A percentile compares a stretch with the other conserved stretches of the same genome.
phyloP scores from a whole-genome alignment of 768 basidiomycete genomes.

The Leccinum subtestaceum region DNA sequence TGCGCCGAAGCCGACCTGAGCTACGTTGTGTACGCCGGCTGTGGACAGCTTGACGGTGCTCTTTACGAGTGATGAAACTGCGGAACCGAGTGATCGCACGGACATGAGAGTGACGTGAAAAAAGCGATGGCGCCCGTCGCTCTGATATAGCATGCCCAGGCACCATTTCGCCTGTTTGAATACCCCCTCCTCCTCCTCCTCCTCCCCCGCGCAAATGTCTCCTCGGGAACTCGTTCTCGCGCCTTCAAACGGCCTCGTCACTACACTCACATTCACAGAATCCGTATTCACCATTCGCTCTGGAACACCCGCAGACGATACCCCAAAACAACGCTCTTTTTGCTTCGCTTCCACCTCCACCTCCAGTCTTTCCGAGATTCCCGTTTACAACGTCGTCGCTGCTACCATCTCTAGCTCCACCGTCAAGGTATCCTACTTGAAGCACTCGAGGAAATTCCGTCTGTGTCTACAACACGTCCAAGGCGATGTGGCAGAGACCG shows the following conservation, averaged over 20 bases:
- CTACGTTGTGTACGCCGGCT: constrained; percentile 55
- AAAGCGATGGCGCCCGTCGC: neutral
- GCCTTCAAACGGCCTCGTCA: constrained; percentile 6
- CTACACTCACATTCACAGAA: constrained; percentile 29
- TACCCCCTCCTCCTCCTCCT: neutral
- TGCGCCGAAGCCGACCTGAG: constrained; percentile 68
- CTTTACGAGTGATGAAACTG: neutral
- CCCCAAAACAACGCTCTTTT: constrained; percentile 8
- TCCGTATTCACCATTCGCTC: constrained; percentile 27
- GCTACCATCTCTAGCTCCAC: constrained; percentile 38
- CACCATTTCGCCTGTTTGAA: neutral
- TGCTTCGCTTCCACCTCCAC: constrained; percentile 6
- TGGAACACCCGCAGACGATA: constrained; percentile 9
- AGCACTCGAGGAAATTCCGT: constrained; percentile 39
- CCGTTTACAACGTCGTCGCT: constrained; percentile 53
- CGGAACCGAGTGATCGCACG: constrained; percentile 5
- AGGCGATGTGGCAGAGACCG: constrained; percentile 39
- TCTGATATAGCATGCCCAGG: neutral
- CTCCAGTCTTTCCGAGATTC: constrained; percentile 26
- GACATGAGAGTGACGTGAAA: neutral
- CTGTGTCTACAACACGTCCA: constrained; percentile 40
- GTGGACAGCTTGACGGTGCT: constrained; percentile 28
- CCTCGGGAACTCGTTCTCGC: constrained; percentile 21
- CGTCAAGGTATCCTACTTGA: constrained; percentile 53
- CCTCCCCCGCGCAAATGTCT: constrained; percentile 13